phyloP scores from a whole-genome alignment of 2,329 filamentous ascomycete species.

The Colletotrichum spinosum region DNA sequence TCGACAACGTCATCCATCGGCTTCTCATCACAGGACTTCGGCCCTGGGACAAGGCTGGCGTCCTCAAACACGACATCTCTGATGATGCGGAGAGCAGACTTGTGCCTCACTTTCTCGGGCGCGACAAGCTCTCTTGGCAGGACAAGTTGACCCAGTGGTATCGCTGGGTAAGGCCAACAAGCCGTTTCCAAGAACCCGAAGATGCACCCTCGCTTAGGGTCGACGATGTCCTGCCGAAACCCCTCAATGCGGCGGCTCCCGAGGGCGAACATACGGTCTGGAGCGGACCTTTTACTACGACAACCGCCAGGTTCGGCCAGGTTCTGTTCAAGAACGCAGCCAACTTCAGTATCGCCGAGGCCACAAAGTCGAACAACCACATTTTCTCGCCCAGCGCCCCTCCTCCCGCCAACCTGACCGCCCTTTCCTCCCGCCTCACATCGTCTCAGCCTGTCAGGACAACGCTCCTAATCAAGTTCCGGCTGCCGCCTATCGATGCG shows the following conservation, averaged over 20 bases:
- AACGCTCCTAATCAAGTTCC: conserved; percentile 60
- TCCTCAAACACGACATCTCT: neutral
- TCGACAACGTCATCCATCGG: conserved; percentile 29
- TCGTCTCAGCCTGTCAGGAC: conserved; percentile 40
- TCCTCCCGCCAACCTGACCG: conserved; percentile 57
- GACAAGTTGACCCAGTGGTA: conserved; percentile 31
- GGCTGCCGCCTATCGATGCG: neutral
- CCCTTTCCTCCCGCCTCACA: conserved; percentile 39
- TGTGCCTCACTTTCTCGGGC: neutral
- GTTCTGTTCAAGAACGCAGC: conserved; percentile 53
- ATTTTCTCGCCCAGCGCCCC: conserved; percentile 60
- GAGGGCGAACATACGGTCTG: neutral
- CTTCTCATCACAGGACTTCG: conserved; percentile 30
- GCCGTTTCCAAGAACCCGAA: conserved; percentile 23
- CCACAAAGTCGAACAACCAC: conserved; percentile 40
- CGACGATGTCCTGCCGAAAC: neutral
- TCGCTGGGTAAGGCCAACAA: conserved; percentile 33
- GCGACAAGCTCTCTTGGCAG: conserved; percentile 35
- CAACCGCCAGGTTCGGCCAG: conserved; percentile 63
- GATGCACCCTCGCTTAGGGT: conserved; percentile 11
- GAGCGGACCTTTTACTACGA: conserved; percentile 37
- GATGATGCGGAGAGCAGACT: conserved; percentile 6
- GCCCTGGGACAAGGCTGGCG: neutral
- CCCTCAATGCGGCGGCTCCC: conserved; percentile 7
- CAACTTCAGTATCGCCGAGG: neutral